A percentile compares a stretch with the other conserved stretches of the same genome.
Conservation (phyloP, 2,329 filamentous ascomycete genomes). For the Cylindrodendrum hubeiense region DNA sequence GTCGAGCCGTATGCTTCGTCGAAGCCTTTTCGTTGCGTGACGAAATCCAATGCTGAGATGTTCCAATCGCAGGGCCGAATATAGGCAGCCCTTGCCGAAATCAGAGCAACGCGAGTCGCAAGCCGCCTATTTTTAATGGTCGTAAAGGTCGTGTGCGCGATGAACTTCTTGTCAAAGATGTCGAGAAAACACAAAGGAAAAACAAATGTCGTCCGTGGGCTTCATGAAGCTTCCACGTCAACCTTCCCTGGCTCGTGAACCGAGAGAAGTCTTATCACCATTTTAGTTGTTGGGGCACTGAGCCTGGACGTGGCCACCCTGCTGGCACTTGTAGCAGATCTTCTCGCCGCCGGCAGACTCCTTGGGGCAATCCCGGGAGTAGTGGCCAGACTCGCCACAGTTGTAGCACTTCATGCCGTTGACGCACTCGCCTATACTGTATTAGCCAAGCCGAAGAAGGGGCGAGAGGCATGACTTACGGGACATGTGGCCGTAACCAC, state of each 20-base stretch:
- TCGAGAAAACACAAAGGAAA: conserved; percentile 44
- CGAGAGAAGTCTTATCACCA: conserved; percentile 42
- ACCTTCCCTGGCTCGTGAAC: conserved; percentile 43
- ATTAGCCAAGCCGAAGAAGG: conserved; percentile 31
- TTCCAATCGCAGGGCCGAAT: conserved; percentile 44
- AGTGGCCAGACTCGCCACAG: conserved; percentile 93
- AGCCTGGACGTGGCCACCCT: conserved; percentile 89
- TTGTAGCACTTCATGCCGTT: conserved; percentile 99
- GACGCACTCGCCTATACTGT: conserved; percentile 82
- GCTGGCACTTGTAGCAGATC: conserved; percentile 97
- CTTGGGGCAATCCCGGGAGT: conserved; percentile 95
- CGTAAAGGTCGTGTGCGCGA: conserved; percentile 47
- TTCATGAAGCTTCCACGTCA: conserved; percentile 58
- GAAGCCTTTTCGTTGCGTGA: conserved; percentile 42
- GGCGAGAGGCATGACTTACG: conserved; percentile 64
- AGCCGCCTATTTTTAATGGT: conserved; percentile 46
- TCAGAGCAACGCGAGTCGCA: conserved; percentile 46
- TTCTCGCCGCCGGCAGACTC: conserved; percentile 89
- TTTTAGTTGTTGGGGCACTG: conserved; percentile 86
- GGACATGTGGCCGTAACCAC: conserved; percentile 96
- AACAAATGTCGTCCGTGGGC: conserved; percentile 54
- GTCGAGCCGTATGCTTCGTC: conserved; percentile 40
- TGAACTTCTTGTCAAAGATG: conserved; percentile 48
- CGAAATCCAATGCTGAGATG: conserved; percentile 48
- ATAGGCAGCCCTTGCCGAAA: conserved; percentile 39